A percentile compares a stretch with the other conserved stretches of the same genome.
These are phyloP conservation scores for Tricholoma flavovirens DNA, from an alignment of 768 basidiomycete species.

Conservation along the genomic window DNA sequence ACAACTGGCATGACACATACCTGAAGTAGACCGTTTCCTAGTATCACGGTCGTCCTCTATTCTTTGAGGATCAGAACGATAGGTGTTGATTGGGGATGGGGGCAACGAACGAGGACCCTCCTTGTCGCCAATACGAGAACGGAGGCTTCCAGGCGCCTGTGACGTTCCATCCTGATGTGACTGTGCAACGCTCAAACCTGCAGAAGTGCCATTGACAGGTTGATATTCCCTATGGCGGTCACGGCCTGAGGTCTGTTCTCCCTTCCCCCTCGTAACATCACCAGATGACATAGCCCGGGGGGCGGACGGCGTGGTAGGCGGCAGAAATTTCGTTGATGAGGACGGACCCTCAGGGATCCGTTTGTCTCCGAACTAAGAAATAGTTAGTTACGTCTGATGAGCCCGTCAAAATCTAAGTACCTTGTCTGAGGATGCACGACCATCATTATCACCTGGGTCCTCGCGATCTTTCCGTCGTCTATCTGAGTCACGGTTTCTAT, in stretches of 20 bases:
- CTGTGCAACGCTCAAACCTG: slow-evolving; percentile 13
- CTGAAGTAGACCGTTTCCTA: slow-evolving; percentile 65
- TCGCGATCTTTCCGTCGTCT: slow-evolving; percentile 68
- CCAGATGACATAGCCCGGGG: slow-evolving; percentile 64
- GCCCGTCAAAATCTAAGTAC: slow-evolving; percentile 28
- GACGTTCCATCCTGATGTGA: slow-evolving; percentile 19
- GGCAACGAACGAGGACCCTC: slow-evolving; percentile 34
- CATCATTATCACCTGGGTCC: slow-evolving; percentile 41
- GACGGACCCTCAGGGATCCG: slow-evolving; percentile 46
- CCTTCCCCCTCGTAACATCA: slow-evolving; percentile 39
- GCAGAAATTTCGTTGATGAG: slow-evolving; percentile 37
- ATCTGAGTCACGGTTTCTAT: slow-evolving; percentile 60
- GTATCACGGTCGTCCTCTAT: slow-evolving; percentile 64
- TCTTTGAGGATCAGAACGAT: slow-evolving; percentile 37
- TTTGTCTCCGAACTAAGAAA: slow-evolving; percentile 47
- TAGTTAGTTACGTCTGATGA: slow-evolving; percentile 8
- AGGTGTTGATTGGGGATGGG: slow-evolving; percentile 36
- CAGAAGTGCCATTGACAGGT: slow-evolving; percentile 24
- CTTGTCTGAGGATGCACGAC: slow-evolving; percentile 50
- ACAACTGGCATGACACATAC: slow-evolving; percentile 31
- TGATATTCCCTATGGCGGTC: slow-evolving; percentile 47
- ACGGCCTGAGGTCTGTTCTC: slow-evolving; percentile 31
- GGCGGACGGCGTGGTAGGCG: slow-evolving; percentile 59
- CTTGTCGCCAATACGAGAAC: slow-evolving; percentile 59
- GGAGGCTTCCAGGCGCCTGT: slow-evolving; percentile 26